These are phyloP conservation scores for Rosa chinensis DNA, from an alignment of 306 rosid species.

Conservation along the genomic window DNA sequence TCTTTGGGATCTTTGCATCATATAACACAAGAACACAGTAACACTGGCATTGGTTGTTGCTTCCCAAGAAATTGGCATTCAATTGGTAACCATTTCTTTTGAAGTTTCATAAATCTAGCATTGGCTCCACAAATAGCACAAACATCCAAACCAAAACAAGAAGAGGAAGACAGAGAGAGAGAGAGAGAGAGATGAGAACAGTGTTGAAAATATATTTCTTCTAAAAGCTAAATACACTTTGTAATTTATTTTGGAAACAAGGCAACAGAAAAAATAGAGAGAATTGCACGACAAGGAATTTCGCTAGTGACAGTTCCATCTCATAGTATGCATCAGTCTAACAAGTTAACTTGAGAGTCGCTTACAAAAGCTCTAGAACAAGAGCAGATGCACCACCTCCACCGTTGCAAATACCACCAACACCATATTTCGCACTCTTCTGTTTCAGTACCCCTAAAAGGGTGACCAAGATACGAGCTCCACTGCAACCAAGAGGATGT, in stretches of 20 bases:
- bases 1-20: neutral
- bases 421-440: slow-evolving; percentile 87
- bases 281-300: slow-evolving; percentile 26
- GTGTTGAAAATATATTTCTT: slow-evolving; percentile 12
- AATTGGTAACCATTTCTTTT: neutral
- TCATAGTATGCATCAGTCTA: slow-evolving; percentile 9
- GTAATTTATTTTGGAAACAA: slow-evolving; percentile 32
- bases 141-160: neutral
- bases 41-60: neutral
- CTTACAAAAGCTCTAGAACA: slow-evolving; percentile 81
- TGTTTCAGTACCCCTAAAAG: slow-evolving; percentile 93
- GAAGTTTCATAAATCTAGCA: neutral
- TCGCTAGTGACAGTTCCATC: slow-evolving; percentile 24
- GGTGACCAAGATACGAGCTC: slow-evolving; percentile 95
- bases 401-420: slow-evolving; percentile 95
- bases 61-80: neutral
- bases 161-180: neutral
- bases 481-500: slow-evolving; percentile 99
- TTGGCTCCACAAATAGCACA: neutral
- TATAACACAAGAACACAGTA: neutral
- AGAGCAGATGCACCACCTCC: slow-evolving; percentile 99
- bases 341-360: slow-evolving; percentile 17
- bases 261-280: slow-evolving; percentile 7
- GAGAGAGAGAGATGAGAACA: neutral
- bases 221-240: slow-evolving; percentile 27